Percentiles rank a stretch among this genome's conserved stretches.
phyloP scores from a whole-genome alignment of 805 yeast species.

The Ogataea polymorpha region DNA sequence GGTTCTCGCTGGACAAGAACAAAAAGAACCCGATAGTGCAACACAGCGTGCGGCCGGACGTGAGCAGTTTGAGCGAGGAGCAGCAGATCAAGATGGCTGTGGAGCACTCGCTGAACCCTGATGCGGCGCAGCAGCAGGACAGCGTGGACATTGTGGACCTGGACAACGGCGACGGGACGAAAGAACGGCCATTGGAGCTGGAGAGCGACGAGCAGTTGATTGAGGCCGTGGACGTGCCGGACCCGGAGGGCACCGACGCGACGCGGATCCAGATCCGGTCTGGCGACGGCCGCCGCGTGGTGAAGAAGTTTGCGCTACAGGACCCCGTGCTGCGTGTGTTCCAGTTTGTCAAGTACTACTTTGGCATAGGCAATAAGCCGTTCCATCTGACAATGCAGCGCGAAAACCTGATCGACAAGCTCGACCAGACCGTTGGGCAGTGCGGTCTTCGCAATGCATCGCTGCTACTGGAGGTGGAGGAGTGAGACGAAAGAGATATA shows the following conservation, averaged over 20 bases:
- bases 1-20: conserved; percentile 62
- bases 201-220: conserved; percentile 10
- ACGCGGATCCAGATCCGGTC: conserved; percentile 87
- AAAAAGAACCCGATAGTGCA: conserved; percentile 63
- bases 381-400: conserved; percentile 61
- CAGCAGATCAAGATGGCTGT: conserved; percentile 79
- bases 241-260: conserved; percentile 53
- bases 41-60: conserved; percentile 59
- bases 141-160: conserved; percentile 26
- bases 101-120: conserved; percentile 50
- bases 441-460: conserved; percentile 85
- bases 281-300: conserved; percentile 80
- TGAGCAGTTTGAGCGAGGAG: conserved; percentile 70
- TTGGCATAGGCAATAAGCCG: conserved; percentile 40
- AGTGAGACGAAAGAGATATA: conserved; percentile 10
- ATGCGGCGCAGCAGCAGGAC: conserved; percentile 25
- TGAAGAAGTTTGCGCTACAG: conserved; percentile 59
- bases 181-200: conserved; percentile 5
- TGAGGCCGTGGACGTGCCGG: conserved; percentile 44
- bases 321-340: conserved; percentile 62
- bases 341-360: conserved; percentile 61
- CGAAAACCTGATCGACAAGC: conserved; percentile 49
- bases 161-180: conserved; percentile 9
- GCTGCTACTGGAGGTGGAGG: conserved; percentile 57
- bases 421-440: conserved; percentile 60